These are phyloP conservation scores for Cryptomeria japonica DNA, from an alignment of 75 land plant genomes.

Conservation along the genomic window DNA sequence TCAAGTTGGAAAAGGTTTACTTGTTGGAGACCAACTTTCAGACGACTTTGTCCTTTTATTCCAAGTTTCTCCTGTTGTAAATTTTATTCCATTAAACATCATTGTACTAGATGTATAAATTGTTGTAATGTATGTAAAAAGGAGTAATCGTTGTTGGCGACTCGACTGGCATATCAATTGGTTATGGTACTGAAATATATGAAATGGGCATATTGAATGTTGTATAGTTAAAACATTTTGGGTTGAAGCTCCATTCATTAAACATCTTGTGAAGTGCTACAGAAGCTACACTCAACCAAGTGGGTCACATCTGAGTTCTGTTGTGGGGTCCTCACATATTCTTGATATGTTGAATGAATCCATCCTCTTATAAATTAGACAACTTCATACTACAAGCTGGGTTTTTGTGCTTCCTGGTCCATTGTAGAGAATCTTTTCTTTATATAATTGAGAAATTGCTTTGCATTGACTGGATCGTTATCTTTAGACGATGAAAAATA, in stretches of 20 bases:
- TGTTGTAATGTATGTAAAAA: slow-evolving; percentile 3
- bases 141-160: background rate
- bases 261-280: background rate
- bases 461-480: background rate
- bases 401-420: background rate
- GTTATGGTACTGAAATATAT: background rate
- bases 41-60: background rate
- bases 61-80: slow-evolving; percentile 6
- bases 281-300: background rate
- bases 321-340: background rate
- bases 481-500: background rate
- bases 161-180: background rate
- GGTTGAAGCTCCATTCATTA: background rate
- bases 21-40: slow-evolving; percentile 8
- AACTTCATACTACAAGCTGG: background rate
- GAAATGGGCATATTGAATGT: background rate
- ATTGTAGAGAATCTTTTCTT: background rate
- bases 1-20: background rate
- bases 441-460: background rate
- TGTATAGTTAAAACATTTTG: background rate
- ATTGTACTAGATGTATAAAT: slow-evolving; percentile 9
- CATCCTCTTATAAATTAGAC: background rate
- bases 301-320: background rate
- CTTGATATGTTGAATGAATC: background rate
- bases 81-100: background rate